These are phyloP conservation scores for Nothomitra cinnamomea DNA, from an alignment of 2,329 filamentous ascomycete genomes.

Conservation along the genomic window DNA sequence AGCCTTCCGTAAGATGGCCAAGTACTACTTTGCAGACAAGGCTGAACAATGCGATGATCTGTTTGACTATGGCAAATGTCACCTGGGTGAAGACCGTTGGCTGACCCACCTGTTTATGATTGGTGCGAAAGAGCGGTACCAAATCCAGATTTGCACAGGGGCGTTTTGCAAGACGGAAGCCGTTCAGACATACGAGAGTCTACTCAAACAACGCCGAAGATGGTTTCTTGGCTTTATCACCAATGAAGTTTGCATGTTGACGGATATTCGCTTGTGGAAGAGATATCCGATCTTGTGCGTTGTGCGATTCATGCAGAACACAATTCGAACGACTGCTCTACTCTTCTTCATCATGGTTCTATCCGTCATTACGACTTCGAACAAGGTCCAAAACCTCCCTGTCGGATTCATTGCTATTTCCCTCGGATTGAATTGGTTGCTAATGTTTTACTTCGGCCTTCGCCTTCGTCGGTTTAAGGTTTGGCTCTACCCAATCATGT, in stretches of 20 bases:
- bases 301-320: constrained; percentile 89
- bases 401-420: constrained; percentile 90
- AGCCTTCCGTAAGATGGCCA: constrained; percentile 90
- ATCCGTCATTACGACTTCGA: constrained; percentile 69
- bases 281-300: constrained; percentile 74
- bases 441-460: constrained; percentile 91
- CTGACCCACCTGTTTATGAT: constrained; percentile 98
- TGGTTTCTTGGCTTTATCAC: constrained; percentile 98
- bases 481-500: constrained; percentile 92
- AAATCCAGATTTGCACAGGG: constrained; percentile 94
- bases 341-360: constrained; percentile 90
- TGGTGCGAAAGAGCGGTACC: constrained; percentile 77
- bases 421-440: constrained; percentile 77
- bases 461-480: constrained; percentile 83
- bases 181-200: constrained; percentile 67
- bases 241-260: constrained; percentile 97
- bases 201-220: constrained; percentile 84
- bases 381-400: constrained; percentile 60
- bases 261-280: constrained; percentile 79
- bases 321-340: constrained; percentile 81
- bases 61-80: constrained; percentile 92
- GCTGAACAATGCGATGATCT: constrained; percentile 88
- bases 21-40: constrained; percentile 96
- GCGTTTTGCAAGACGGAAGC: constrained; percentile 98
- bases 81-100: constrained; percentile 91